Percentiles rank a stretch among this genome's conserved stretches.
phyloP scores from a whole-genome alignment of 805 yeast species.

The Myxozyma nipponensis region DNA sequence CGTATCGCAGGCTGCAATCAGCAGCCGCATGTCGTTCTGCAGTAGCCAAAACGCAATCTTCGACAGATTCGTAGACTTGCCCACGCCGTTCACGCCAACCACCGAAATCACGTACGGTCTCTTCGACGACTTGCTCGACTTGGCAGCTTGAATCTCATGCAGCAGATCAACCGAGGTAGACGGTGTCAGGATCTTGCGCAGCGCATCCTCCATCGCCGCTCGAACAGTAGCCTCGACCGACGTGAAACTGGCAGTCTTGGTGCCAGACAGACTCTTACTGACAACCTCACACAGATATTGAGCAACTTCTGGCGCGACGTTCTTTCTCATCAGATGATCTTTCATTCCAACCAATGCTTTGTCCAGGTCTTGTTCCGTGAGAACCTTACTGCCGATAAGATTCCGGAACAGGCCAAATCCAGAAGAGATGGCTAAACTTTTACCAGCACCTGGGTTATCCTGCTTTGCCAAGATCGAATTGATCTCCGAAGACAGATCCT shows the following conservation, averaged over 20 bases:
- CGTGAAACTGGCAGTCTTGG: slow-evolving; percentile 69
- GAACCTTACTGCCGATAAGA: slow-evolving; percentile 64
- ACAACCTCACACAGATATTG: slow-evolving; percentile 65
- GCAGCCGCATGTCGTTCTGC: slow-evolving; percentile 79
- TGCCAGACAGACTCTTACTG: slow-evolving; percentile 63
- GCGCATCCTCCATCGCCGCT: slow-evolving; percentile 50
- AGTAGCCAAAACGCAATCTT: slow-evolving; percentile 93
- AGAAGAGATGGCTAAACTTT: slow-evolving; percentile 28
- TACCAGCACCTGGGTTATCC: slow-evolving; percentile 20
- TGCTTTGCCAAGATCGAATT: slow-evolving; percentile 40
- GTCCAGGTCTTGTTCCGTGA: slow-evolving; percentile 59
- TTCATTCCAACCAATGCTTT: slow-evolving; percentile 62
- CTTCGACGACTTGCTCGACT: slow-evolving; percentile 20
- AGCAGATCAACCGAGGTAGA: slow-evolving; percentile 83
- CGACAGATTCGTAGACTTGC: slow-evolving; percentile 92
- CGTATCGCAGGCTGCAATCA: slow-evolving; percentile 96
- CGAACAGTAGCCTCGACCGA: slow-evolving; percentile 69
- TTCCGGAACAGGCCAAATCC: slow-evolving; percentile 58
- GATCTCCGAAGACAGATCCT: slow-evolving; percentile 56
- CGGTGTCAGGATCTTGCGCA: slow-evolving; percentile 75
- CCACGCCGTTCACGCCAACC: slow-evolving; percentile 98
- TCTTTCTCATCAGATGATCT: slow-evolving; percentile 76
- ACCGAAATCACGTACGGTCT: slow-evolving; percentile 92
- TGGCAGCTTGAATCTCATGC: slow-evolving; percentile 60
- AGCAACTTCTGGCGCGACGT: slow-evolving; percentile 89